Percentiles rank a stretch among this genome's conserved stretches.
Evolutionary conservation across 2,329 filamentous ascomycete genomes (phyloP).

Genomic region (Xylariaceae sp.): DNA sequence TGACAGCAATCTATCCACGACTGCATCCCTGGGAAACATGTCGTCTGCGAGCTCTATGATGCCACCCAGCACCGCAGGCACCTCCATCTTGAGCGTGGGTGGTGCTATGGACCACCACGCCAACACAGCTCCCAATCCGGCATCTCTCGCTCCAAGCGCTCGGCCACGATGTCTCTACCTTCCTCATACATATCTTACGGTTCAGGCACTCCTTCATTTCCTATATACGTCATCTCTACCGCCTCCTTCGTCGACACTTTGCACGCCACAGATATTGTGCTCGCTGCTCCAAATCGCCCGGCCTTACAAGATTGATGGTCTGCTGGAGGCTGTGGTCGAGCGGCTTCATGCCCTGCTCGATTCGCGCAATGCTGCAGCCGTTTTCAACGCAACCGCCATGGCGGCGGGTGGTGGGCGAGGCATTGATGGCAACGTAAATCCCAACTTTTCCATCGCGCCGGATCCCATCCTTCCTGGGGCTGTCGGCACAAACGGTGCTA

Average conservation of each 20-base stretch:
- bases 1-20: slow-evolving; percentile 43
- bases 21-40: slow-evolving; percentile 34
- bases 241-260: slow-evolving; percentile 66
- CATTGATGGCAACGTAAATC: slow-evolving; percentile 61
- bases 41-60: slow-evolving; percentile 37
- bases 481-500: slow-evolving; percentile 24
- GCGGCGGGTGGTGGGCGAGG: slow-evolving; percentile 87
- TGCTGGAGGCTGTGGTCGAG: slow-evolving; percentile 89
- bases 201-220: slow-evolving; percentile 86
- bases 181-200: slow-evolving; percentile 82
- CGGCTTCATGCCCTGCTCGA: slow-evolving; percentile 84
- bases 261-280: slow-evolving; percentile 92
- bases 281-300: slow-evolving; percentile 89
- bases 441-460: slow-evolving; percentile 53
- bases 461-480: slow-evolving; percentile 28
- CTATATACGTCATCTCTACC: slow-evolving; percentile 90
- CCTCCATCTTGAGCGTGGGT: slow-evolving; percentile 38
- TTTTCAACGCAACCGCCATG: slow-evolving; percentile 98
- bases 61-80: slow-evolving; percentile 40
- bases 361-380: slow-evolving; percentile 87
- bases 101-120: slow-evolving; percentile 40
- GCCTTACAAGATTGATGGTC: slow-evolving; percentile 86
- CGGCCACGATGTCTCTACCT: slow-evolving; percentile 85
- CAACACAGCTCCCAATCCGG: slow-evolving; percentile 53
- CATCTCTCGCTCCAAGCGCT: slow-evolving; percentile 52